These are phyloP conservation scores for Hydnum rufescens DNA, from an alignment of 768 basidiomycete genomes.

Conservation along the genomic window DNA sequence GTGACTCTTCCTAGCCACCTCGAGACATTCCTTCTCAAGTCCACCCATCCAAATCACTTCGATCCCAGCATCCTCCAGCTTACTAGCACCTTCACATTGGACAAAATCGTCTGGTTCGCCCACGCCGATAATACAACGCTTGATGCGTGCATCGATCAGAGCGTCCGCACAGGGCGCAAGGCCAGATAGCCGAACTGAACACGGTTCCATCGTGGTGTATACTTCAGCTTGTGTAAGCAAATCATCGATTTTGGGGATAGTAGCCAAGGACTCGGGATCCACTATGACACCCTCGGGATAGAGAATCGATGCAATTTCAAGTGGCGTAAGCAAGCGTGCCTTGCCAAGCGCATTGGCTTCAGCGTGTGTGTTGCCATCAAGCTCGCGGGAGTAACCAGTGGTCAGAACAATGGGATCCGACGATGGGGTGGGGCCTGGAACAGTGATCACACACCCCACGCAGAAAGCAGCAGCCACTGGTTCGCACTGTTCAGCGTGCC, in stretches of 20 bases:
- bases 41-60: slow-evolving; percentile 57
- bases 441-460: slow-evolving; percentile 60
- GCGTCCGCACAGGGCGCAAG: slow-evolving; percentile 71
- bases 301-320: slow-evolving; percentile 28
- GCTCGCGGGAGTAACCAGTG: slow-evolving; percentile 76
- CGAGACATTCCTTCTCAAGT: slow-evolving; percentile 62
- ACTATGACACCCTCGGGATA: no score
- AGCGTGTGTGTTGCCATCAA: slow-evolving; percentile 89
- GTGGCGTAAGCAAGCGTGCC: slow-evolving; percentile 26
- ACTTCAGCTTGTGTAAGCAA: slow-evolving; percentile 46
- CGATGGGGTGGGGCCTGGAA: slow-evolving; percentile 21
- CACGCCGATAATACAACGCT: slow-evolving; percentile 70
- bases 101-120: slow-evolving; percentile 91
- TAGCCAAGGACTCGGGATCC: slow-evolving; percentile 11
- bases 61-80: slow-evolving; percentile 47
- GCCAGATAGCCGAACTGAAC: slow-evolving; percentile 75
- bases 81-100: slow-evolving; percentile 67
- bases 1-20: slow-evolving; percentile 39
- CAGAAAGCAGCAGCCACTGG: slow-evolving; percentile 67
- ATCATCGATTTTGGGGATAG: slow-evolving; percentile 23
- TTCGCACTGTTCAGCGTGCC: slow-evolving; percentile 47
- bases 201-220: slow-evolving; percentile 95
- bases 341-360: slow-evolving; percentile 87
- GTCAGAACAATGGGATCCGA: slow-evolving; percentile 36
- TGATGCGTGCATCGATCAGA: slow-evolving; percentile 48